Evolutionary conservation across 2,329 filamentous ascomycete genomes (phyloP).

Genomic region (Pyrenophora teres): DNA sequence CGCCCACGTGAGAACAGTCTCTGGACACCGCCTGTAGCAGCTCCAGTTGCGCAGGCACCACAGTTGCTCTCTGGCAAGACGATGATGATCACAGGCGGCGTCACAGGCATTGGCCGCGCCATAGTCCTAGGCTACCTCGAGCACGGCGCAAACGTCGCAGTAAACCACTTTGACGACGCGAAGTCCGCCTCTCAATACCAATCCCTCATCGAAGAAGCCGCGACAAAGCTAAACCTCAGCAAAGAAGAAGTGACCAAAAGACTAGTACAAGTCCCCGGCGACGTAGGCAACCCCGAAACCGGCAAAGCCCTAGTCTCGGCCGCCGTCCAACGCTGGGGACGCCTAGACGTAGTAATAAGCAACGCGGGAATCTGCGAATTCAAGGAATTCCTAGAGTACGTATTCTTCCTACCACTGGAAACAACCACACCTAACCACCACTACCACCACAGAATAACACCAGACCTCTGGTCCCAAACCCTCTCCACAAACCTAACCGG

Average conservation of each 20-base stretch:
- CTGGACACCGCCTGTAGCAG: conserved; percentile 4
- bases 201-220: conserved; percentile 53
- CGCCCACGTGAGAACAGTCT: conserved; percentile 17
- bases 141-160: conserved; percentile 77
- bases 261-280: conserved; percentile 72
- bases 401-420: conserved; percentile 2
- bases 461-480: conserved; percentile 72
- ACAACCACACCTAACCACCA: neutral
- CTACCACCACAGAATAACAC: conserved; percentile 60
- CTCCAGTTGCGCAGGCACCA: conserved; percentile 16
- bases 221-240: conserved; percentile 15
- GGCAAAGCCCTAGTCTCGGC: conserved; percentile 68
- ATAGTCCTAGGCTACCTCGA: conserved; percentile 79
- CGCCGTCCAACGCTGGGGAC: conserved; percentile 65
- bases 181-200: conserved; percentile 56
- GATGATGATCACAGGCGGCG: conserved; percentile 84
- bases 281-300: conserved; percentile 76
- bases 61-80: conserved; percentile 72
- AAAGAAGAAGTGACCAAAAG: conserved; percentile 43
- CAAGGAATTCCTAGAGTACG: conserved; percentile 77
- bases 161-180: conserved; percentile 73
- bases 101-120: conserved; percentile 84
- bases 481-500: conserved; percentile 82
- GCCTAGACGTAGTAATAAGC: conserved; percentile 72
- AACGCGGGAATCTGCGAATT: conserved; percentile 92